Percentiles rank a stretch among this genome's conserved stretches.
Evolutionary conservation across 148 eudicot species (phyloP).

Genomic region (Talinum fruticosum): DNA sequence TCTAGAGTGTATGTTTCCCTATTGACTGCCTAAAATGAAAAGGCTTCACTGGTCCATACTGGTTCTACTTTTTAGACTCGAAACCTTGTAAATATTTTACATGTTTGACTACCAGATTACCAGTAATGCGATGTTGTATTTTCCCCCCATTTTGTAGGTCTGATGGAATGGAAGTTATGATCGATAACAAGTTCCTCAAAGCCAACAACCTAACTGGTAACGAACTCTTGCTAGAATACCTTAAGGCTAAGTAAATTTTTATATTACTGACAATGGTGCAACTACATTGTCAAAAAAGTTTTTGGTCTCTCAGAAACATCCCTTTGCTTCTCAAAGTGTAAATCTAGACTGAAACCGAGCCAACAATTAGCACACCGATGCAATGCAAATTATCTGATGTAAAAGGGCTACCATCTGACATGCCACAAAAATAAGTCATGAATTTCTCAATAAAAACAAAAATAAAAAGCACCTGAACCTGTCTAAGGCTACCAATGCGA

Average conservation of each 20-base stretch:
- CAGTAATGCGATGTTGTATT: neutral
- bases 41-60: no score
- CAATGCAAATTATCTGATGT: no score
- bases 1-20: neutral
- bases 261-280: neutral
- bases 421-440: no score
- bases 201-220: neutral
- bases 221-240: neutral
- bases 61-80: no score
- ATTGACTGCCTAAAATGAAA: no score
- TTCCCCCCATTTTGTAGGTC: neutral
- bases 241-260: neutral
- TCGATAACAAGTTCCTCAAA: constrained; percentile 6
- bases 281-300: neutral
- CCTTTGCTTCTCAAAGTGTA: neutral
- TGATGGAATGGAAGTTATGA: constrained; percentile 4
- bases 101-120: neutral
- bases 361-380: no score
- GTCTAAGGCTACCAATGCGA: neutral
- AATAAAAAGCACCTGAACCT: neutral
- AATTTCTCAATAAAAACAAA: no score
- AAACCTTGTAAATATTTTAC: no score
- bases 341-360: no score
- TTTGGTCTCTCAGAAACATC: neutral
- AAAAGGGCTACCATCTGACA: no score